Conservation (phyloP, 257 asterid genomes). For the Nicotiana tabacum region DNA sequence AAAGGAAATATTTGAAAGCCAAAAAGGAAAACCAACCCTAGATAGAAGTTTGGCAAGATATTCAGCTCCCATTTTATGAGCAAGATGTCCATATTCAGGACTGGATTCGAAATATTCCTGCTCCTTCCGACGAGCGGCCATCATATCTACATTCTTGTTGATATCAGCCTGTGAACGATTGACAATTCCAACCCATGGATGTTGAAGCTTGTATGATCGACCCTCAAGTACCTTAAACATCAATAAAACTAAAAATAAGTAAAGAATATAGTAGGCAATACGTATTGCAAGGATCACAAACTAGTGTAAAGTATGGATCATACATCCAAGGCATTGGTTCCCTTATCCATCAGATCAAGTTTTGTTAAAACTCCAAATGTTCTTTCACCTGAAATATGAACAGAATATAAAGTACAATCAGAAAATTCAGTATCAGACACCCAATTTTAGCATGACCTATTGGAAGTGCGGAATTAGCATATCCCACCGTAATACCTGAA, state of each 20-base stretch:
- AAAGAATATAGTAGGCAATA: neutral
- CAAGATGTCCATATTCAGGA: constrained; percentile 89
- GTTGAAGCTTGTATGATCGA: constrained; percentile 78
- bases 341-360: constrained; percentile 96
- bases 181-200: constrained; percentile 98
- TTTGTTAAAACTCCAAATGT: constrained; percentile 93
- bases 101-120: constrained; percentile 83
- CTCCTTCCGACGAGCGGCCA: constrained; percentile 77
- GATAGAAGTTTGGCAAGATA: constrained; percentile 90
- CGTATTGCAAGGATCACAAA: neutral
- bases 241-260: constrained; percentile 19
- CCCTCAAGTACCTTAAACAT: constrained; percentile 85
- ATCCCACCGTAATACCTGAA: constrained; percentile 42
- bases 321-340: constrained; percentile 95
- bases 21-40: constrained; percentile 33
- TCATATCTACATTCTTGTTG: constrained; percentile 87
- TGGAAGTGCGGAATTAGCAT: constrained; percentile 4
- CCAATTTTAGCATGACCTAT: neutral
- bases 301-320: constrained; percentile 16
- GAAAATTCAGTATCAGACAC: neutral
- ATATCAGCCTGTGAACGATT: constrained; percentile 98
- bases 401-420: neutral
- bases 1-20: constrained; percentile 15
- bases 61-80: constrained; percentile 95
- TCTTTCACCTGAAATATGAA: constrained; percentile 64